Base-by-base conservation (phyloP, 768 basidiomycete species). In the Leucocoprinus birnbaumii region DNA sequence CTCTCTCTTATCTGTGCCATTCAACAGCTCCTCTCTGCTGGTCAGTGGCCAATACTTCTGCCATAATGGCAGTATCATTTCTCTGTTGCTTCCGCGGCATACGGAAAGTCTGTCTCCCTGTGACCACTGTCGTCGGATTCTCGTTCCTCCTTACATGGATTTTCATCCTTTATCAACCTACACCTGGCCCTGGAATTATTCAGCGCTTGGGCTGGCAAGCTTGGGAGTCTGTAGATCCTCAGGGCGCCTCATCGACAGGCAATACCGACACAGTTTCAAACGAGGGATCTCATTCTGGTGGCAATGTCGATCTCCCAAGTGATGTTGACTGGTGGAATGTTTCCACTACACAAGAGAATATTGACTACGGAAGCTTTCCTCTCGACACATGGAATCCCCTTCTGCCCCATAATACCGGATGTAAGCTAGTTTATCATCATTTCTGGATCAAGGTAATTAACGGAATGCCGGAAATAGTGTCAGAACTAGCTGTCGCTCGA, bases 151-250 rank as follows among this genome's bases (percentile, higher is more conserved):
- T 95, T 51, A 82, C 84, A 1, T 88, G 86, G 65, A 71, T 91
- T 31, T 91, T 92, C 63, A 73, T 94, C 19, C 83, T 96, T 27
- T 88, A 92, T 63, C 89, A 91, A 65, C 90, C 89, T 2, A 81
- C 80, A 9, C 75, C 76, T 1, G 89, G 89, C 2, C 89, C 89
- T 16, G 89, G 89, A 1, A 66, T 78, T 13, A 66, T 78, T 13
- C 89, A 92, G 63, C 78, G 81, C 43, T 73, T 97, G 18, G 92
- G 92, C 25, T 95, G 93, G 93, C 93, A 95, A 63, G 79, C 87
- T 6, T 96, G 91, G 91, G 93, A 90, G 42, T 63, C 80, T 2
- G 75, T 94, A 0, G 59, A 57, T 13, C 56, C 44, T 59, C 10
- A 22, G 38, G 13, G 4, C 9, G 16, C 9, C n/a, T 14, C 38